These are phyloP conservation scores for Alloteropsis semialata DNA, from an alignment of 176 grass and related monocot species.

Conservation along the genomic window DNA sequence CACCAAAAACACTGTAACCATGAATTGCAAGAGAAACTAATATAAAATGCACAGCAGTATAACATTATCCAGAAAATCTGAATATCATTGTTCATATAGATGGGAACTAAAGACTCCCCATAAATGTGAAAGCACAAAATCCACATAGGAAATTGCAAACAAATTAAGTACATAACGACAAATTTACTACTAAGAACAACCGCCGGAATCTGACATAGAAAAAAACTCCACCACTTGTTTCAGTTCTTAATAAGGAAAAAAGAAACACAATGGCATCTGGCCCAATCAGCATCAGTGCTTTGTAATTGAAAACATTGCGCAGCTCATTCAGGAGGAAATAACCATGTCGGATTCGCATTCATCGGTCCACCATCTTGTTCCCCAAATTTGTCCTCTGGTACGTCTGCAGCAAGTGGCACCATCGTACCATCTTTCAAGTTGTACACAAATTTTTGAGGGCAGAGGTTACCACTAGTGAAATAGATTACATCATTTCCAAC, in stretches of 20 bases:
- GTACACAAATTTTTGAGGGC: constrained; percentile 8
- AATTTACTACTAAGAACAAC: background rate
- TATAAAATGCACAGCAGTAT: too few relatives aligned
- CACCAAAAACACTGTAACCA: too few relatives aligned
- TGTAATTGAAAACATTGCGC: background rate
- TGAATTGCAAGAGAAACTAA: too few relatives aligned
- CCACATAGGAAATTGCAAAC: background rate
- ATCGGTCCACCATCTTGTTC: background rate
- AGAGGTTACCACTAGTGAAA: background rate
- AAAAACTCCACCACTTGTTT: background rate
- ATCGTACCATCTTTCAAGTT: constrained; percentile 18
- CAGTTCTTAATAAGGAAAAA: background rate
- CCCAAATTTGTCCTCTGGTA: background rate
- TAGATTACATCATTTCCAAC: background rate
- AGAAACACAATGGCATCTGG: background rate
- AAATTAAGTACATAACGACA: too few relatives aligned
- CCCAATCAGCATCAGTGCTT: background rate
- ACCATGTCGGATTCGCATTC: background rate
- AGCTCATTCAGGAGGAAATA: constrained; percentile 4
- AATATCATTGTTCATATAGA: too few relatives aligned
- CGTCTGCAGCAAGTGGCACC: background rate
- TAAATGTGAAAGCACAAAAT: background rate
- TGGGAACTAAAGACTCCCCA: background rate
- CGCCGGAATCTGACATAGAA: background rate
- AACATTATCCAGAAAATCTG: too few relatives aligned